phyloP scores from a whole-genome alignment of 345 rosid species.

The Tarenaya hassleriana region DNA sequence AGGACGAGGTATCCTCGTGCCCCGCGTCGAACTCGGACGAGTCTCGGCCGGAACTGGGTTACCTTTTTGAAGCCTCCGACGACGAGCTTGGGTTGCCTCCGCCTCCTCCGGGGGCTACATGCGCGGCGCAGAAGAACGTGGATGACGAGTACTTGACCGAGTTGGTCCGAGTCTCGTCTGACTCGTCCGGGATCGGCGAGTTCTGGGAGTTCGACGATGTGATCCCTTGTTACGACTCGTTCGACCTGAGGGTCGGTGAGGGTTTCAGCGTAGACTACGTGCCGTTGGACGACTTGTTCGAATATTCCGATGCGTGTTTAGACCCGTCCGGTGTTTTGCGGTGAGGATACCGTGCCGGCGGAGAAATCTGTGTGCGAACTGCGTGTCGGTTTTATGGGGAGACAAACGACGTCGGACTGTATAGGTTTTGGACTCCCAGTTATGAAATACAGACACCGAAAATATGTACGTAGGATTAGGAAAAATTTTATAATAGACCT shows the following conservation, averaged over 20 bases:
- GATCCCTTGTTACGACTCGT: constrained; percentile 37
- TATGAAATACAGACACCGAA: too few species aligned
- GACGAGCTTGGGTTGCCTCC: constrained; percentile 68
- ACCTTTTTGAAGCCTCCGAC: constrained; percentile 57
- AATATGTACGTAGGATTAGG: too few species aligned
- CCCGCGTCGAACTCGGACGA: constrained; percentile 17
- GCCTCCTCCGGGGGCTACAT: constrained; percentile 1
- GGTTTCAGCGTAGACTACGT: constrained; percentile 39
- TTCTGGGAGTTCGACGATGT: constrained; percentile 39
- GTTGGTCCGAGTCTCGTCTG: constrained; percentile 30
- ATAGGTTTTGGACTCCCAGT: too few species aligned
- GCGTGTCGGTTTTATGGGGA: too few species aligned
- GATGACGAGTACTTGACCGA: constrained; percentile 9
- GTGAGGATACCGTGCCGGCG: too few species aligned
- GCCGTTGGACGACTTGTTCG: constrained; percentile 57
- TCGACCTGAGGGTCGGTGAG: constrained; percentile 36
- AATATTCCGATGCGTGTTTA: constrained; percentile 32
- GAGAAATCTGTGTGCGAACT: too few species aligned
- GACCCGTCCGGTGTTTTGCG: constrained; percentile 5
- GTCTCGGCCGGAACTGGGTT: constrained; percentile 45
- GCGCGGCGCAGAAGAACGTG: too few species aligned
- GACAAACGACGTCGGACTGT: too few species aligned
- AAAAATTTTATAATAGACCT: too few species aligned
- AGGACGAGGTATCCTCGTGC: background rate
- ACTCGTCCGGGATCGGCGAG: constrained; percentile 28